Evolutionary conservation across 495 filamentous ascomycete genomes (phyloP), one percentile per base, ranked within the genome.

Genomic region (Neurospora intermedia): DNA sequence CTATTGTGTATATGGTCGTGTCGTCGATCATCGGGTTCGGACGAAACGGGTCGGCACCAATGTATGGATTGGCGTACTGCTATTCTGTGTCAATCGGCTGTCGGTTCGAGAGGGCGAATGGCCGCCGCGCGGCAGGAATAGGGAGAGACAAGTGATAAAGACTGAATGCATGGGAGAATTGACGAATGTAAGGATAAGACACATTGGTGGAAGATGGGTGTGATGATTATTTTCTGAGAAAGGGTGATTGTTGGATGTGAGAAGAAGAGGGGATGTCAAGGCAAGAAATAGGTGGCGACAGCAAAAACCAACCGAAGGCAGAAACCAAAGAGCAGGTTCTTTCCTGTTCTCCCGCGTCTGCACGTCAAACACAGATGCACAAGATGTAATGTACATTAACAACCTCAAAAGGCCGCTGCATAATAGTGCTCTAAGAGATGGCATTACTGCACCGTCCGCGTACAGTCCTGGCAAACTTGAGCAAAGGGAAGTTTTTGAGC

Each of bases 331-430:
- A 16, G 5, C 5, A 6, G 16, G 43, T 0, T 48, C n/a, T 48
- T 23, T 23, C 45, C 45, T 9, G n/a, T 20, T 48, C 8, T 8
- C n/a, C n/a, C n/a, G n/a, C 9, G 9, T 20, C 0, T 11, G n/a
- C 18, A 48, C 23, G n/a, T 20, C n/a, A 48, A 48, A 48, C n/a
- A n/a, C 46, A 23, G 46, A 9, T 48, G 4, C 46, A 48, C 6
- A 3, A 1, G 13, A 13, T 6, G 27, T 6, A 9, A 48, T 48
- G n/a, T 4, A 4, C 9, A 3, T 48, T 48, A 48, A 23, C 46
- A n/a, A n/a, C n/a, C n/a, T n/a, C n/a, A 48, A 0, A 6, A 11
- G 1, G 4, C n/a, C 0, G 5, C 4, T 4, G n/a, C 1, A 18
- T 54, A 20, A 6, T 54, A 27, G 46, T 20, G 46, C 10, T 27